These are phyloP conservation scores for Amanita polypyramis DNA, from an alignment of 768 basidiomycete species.

Conservation along the genomic window DNA sequence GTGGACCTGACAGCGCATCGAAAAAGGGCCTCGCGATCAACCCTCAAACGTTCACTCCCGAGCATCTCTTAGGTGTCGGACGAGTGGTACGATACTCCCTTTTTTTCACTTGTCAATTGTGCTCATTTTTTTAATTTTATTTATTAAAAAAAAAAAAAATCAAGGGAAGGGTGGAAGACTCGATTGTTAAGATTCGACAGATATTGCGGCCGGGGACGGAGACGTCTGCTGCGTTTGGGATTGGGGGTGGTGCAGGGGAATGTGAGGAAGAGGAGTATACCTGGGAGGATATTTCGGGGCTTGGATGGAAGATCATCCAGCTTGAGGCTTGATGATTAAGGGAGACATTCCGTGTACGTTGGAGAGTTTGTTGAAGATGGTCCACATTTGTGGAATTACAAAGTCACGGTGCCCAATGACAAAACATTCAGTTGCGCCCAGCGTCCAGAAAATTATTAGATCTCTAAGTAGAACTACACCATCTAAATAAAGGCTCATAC, in stretches of 20 bases:
- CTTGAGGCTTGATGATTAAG: neutral
- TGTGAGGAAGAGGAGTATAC: constrained; percentile 3
- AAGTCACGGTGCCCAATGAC: too few species aligned
- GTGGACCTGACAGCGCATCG: too few species aligned
- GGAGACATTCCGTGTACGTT: neutral
- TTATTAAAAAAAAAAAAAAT: too few species aligned
- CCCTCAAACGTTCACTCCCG: constrained; percentile 6
- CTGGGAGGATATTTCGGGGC: neutral
- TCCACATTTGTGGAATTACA: too few species aligned
- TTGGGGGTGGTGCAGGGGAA: neutral
- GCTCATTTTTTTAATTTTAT: neutral
- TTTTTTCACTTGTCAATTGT: neutral
- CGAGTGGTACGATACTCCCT: neutral
- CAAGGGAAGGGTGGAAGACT: neutral
- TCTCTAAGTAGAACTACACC: neutral
- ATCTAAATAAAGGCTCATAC: constrained; percentile 14
- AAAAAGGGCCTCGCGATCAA: constrained; percentile 7
- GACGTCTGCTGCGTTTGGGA: constrained; percentile 3
- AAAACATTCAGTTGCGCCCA: too few species aligned
- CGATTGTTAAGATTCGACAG: constrained; percentile 2
- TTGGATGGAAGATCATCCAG: constrained; percentile 1
- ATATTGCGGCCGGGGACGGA: constrained; percentile 5
- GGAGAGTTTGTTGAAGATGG: too few species aligned
- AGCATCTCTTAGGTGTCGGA: constrained; percentile 1
- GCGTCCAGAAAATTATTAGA: constrained; percentile 19